These are phyloP conservation scores for Moesziomyces sp. DNA, from an alignment of 1,284 basidiomycete genomes.

Conservation along the genomic window DNA sequence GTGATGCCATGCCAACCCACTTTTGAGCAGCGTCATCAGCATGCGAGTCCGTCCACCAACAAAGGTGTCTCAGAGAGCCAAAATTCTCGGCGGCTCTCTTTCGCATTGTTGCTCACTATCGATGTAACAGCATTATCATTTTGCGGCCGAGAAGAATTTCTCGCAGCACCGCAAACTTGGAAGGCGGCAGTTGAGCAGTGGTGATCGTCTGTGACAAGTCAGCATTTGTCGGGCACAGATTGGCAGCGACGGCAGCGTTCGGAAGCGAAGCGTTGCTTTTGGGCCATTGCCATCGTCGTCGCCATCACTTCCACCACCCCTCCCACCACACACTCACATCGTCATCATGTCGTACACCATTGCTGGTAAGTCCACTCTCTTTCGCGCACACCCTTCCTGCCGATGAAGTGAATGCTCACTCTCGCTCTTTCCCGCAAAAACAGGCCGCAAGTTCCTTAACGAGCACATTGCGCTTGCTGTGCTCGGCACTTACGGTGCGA, in stretches of 20 bases:
- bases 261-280: conserved; percentile 19
- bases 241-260: conserved; percentile 1
- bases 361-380: conserved; percentile 46
- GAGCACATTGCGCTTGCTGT: conserved; percentile 63
- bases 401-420: too few relatives aligned
- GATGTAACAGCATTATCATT: too few relatives aligned
- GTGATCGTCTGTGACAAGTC: background rate
- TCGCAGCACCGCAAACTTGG: too few relatives aligned
- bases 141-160: conserved; percentile 18
- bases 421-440: conserved; percentile 13
- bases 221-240: background rate
- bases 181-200: too few relatives aligned
- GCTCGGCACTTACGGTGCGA: conserved; percentile 52
- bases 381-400: too few relatives aligned
- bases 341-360: conserved; percentile 63
- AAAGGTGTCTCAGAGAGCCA: too few relatives aligned
- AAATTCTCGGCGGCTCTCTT: too few relatives aligned
- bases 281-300: background rate
- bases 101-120: too few relatives aligned
- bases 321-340: background rate
- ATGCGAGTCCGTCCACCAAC: too few relatives aligned
- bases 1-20: too few relatives aligned
- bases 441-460: conserved; percentile 62
- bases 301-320: conserved; percentile 6
- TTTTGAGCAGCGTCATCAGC: too few relatives aligned